Evolutionary conservation across 805 yeast species (phyloP), one percentile per base, ranked within the genome.

Genomic region (Ogataea pignaliae): DNA sequence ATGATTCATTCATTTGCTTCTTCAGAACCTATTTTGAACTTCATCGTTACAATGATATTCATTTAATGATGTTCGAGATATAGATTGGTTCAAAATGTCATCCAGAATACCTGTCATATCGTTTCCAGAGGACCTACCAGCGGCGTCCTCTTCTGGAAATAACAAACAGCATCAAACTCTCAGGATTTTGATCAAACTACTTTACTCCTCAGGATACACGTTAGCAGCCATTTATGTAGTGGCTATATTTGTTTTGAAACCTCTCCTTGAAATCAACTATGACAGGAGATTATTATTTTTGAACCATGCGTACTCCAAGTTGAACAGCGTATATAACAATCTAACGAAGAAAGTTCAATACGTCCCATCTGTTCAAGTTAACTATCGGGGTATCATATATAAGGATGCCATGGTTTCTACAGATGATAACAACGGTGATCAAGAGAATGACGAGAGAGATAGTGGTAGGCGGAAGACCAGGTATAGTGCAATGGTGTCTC

Each of bases 281-380:
- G 63, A 62, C 6, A 66, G 76, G 48, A 59, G 81, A 36, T 40
- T 54, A 2, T 68, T 66, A 3, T 58, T 70, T 9, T 47, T 64
- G 11, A 48, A 53, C 2, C 53, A 47, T 34, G 64, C 63, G 1
- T 57, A 69, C 12, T 28, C 52, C 3, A 55, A 55, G 21, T 47
- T 70, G 18, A 58, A 54, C 34, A 17, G 56, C 2, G 55, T 75
- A 1, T 59, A 52, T 17, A 40, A 47, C 1, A 43, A 61, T n/a
- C 48, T 65, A 7, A 47, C 58, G 15, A 57, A 55, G 18, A 52
- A 53, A 33, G 56, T 62, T 14, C 49, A 63, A 33, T 55, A 54
- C 26, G 64, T 73, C 0, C 73, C 79, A 3, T 53, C 68, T 3
- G 66, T 73, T n/a, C 66, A 66, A 10, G 55, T 73, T 12, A 72